Base-by-base conservation (phyloP, 441 rosid genomes). In the Rhodomyrtus psidioides region DNA sequence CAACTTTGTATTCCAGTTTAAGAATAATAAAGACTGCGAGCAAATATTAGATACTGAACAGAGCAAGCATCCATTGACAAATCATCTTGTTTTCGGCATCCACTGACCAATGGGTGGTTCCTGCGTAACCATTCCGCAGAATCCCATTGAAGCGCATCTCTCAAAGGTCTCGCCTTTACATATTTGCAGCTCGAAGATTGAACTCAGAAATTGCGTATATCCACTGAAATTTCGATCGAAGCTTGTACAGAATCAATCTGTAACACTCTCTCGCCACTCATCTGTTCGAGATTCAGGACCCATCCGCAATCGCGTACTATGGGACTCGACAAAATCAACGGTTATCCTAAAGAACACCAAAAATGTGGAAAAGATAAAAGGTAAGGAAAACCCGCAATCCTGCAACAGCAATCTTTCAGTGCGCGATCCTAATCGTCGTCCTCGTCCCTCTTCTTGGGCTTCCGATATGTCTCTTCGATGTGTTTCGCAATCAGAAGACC, bases 381-480 rank as follows among this genome's bases (percentile, higher is more conserved):
- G 15, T 0, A 5, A 65, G 8, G 1, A 39, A 70, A 39, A 70
- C 24, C n/a, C n/a, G 79, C 49, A 70, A 70, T 39, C 34, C 76
- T 65, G 9, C 13, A 0, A 65, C 44, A 13, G 24, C 76, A 65
- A 5, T 65, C 26, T 30, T 21, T 60, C 23, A 0, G 74, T 9
- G 42, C 0, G 70, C 46, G 46, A 65, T 65, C 49, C 79, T 70
- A 85, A 75, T 90, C 90, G 74, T 91, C 81, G 28, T 60, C 93
- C 9, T 62, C 92, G 87, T 87, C 91, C 27, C 85, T 89, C 85
- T 91, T 91, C 88, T 92, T 93, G 62, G 97, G 96, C 90, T 91
- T 93, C 75, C 95, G 90, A 46, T 94, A 90, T 23, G 83, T 91
- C 89, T 93, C 94, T 60, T 96, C 96, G 88, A 92, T 84, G 91